Evolutionary conservation across 192 early-diverging fungal species (phyloP).

Genomic region (Irineochytrium annulatum): DNA sequence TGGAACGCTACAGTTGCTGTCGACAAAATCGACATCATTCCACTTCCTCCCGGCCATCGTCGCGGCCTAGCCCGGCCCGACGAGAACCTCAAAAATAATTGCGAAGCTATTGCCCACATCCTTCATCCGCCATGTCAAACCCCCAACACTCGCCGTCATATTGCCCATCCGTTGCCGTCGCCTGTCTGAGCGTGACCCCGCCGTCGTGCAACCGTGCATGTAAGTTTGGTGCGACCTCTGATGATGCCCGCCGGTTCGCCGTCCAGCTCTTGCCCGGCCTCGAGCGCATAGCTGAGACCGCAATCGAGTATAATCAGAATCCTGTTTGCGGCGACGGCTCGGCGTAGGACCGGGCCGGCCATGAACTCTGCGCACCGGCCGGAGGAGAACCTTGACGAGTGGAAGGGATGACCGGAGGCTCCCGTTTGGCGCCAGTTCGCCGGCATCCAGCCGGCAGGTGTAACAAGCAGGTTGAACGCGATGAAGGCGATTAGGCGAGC

Average conservation of each 20-base stretch:
- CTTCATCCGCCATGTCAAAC: constrained; percentile 68
- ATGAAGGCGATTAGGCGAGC: no score
- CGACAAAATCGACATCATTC: constrained; percentile 75
- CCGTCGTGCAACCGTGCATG: constrained; percentile 72
- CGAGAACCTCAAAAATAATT: constrained; percentile 71
- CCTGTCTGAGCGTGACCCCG: constrained; percentile 62
- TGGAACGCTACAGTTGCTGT: constrained; percentile 63
- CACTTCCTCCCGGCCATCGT: constrained; percentile 70
- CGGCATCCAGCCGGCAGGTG: no score
- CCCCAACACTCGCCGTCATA: constrained; percentile 76
- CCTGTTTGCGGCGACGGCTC: no score
- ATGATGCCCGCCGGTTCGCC: constrained; percentile 74
- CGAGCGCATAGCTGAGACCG: constrained; percentile 69
- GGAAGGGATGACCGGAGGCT: no score
- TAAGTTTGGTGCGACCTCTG: constrained; percentile 79
- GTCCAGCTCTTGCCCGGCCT: constrained; percentile 71
- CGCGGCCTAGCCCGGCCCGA: constrained; percentile 71
- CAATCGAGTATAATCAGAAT: no score
- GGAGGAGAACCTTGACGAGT: no score
- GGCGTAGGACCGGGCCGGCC: no score
- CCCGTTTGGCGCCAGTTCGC: no score
- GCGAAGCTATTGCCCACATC: constrained; percentile 74
- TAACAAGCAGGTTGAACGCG: no score
- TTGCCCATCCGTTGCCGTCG: constrained; percentile 68
- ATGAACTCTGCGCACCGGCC: no score